Conservation (phyloP, 2,329 filamentous ascomycete genomes). For the Teratosphaeria viscida region DNA sequence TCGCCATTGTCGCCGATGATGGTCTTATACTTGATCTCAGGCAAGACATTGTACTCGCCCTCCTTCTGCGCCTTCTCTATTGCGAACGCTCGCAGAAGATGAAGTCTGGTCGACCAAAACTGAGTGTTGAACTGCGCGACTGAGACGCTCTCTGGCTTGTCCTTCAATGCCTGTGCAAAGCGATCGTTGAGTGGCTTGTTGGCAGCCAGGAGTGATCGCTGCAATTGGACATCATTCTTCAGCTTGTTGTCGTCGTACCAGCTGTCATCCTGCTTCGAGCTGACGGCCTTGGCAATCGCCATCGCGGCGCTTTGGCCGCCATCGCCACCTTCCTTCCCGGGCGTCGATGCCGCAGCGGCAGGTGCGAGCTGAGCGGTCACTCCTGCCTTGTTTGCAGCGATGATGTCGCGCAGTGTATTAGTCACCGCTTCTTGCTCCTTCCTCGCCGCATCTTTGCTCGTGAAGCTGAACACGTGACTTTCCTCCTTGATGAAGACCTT, state of each 20-base stretch:
- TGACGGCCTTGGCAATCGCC: slow-evolving; percentile 64
- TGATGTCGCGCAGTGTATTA: slow-evolving; percentile 66
- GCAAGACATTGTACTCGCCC: slow-evolving; percentile 87
- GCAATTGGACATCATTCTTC: slow-evolving; percentile 67
- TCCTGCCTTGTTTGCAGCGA: slow-evolving; percentile 55
- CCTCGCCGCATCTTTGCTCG: slow-evolving; percentile 62
- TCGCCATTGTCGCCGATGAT: slow-evolving; percentile 45
- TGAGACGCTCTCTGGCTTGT: slow-evolving; percentile 75
- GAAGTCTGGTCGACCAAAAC: slow-evolving; percentile 87
- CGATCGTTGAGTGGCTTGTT: slow-evolving; percentile 64
- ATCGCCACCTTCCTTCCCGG: slow-evolving; percentile 10
- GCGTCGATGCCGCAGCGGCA: slow-evolving; percentile 12
- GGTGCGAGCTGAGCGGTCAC: slow-evolving; percentile 28
- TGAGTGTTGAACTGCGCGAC: slow-evolving; percentile 75
- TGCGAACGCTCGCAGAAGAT: slow-evolving; percentile 77
- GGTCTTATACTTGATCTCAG: slow-evolving; percentile 56
- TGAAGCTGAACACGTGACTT: slow-evolving; percentile 82
- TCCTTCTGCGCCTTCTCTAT: slow-evolving; percentile 79
- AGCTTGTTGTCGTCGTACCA: slow-evolving; percentile 77
- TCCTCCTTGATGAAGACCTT: slow-evolving; percentile 76
- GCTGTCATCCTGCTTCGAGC: slow-evolving; percentile 41
- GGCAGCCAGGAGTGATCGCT: slow-evolving; percentile 78
- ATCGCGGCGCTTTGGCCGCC: slow-evolving; percentile 53
- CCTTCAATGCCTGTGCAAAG: slow-evolving; percentile 72
- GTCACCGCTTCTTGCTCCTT: slow-evolving; percentile 78